A percentile compares a stretch with the other conserved stretches of the same genome.
phyloP scores from a whole-genome alignment of 805 yeast species.

The Ogataea trehalophila region DNA sequence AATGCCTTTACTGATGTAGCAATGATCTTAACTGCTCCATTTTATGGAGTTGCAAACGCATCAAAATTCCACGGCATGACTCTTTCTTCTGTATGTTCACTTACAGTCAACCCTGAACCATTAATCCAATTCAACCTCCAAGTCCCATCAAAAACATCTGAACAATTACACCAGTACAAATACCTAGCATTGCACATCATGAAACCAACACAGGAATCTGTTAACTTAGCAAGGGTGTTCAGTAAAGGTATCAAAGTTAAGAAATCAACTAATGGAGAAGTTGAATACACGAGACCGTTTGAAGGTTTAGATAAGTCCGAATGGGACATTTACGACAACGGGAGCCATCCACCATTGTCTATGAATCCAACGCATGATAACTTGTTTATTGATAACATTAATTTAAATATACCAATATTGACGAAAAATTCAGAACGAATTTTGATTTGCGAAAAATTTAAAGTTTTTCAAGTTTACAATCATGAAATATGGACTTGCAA shows the following conservation, averaged over 20 bases:
- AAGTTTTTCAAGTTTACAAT: conserved; percentile 59
- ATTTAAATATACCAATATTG: conserved; percentile 48
- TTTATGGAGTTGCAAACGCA: conserved; percentile 17
- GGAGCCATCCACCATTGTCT: conserved; percentile 9
- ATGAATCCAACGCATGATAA: conserved; percentile 11
- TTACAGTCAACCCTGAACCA: conserved; percentile 74
- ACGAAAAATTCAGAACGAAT: conserved; percentile 49
- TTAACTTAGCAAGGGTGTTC: conserved; percentile 59
- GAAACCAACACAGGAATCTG: conserved; percentile 53
- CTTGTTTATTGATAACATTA: conserved; percentile 10
- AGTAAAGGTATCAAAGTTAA: conserved; percentile 49
- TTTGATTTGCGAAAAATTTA: conserved; percentile 53
- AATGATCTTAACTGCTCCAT: conserved; percentile 53
- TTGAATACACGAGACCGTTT: conserved; percentile 50
- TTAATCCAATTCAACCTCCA: conserved; percentile 82
- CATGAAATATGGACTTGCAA: conserved; percentile 91
- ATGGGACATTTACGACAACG: conserved; percentile 31
- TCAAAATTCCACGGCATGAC: conserved; percentile 65
- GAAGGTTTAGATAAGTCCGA: conserved; percentile 33
- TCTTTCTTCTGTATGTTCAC: conserved; percentile 77
- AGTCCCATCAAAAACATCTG: conserved; percentile 78
- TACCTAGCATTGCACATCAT: conserved; percentile 72
- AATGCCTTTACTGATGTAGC: conserved; percentile 29
- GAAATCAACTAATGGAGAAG: conserved; percentile 21
- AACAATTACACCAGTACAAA: conserved; percentile 50